phyloP scores from a whole-genome alignment of 192 early-diverging fungal genomes.

The Coemansia sp. region DNA sequence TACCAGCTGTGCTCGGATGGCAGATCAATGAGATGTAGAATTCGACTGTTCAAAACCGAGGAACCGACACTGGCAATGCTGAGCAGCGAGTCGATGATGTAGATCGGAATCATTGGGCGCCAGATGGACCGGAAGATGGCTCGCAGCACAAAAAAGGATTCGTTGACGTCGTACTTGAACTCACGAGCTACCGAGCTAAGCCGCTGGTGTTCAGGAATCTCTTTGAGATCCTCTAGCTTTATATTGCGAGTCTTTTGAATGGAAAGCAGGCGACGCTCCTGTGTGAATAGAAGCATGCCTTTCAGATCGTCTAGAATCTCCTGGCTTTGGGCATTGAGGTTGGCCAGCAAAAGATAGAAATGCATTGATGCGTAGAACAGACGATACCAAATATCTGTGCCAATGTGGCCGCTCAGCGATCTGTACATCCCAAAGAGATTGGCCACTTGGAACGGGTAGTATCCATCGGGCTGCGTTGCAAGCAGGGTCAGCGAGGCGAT shows the following conservation, averaged over 20 bases:
- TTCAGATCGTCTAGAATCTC: not conserved
- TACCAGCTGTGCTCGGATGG: constrained; percentile 17
- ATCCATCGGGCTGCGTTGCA: not conserved
- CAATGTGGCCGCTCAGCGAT: constrained; percentile 1
- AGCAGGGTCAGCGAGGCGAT: constrained; percentile 7
- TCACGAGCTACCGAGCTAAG: constrained; percentile 4
- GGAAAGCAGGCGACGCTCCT: constrained; percentile 15
- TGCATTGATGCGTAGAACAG: constrained; percentile 1
- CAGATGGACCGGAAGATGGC: constrained; percentile 35
- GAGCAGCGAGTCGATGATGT: constrained; percentile 11
- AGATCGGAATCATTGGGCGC: constrained; percentile 33
- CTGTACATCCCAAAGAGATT: constrained; percentile 21
- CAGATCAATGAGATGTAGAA: constrained; percentile 24
- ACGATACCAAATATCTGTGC: not conserved
- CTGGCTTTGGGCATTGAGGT: constrained; percentile 21
- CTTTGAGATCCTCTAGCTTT: constrained; percentile 18
- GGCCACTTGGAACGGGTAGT: constrained; percentile 18
- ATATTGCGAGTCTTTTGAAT: constrained; percentile 10
- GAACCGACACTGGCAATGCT: constrained; percentile 7
- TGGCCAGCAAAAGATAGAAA: constrained; percentile 7
- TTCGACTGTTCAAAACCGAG: constrained; percentile 3
- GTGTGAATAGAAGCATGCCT: constrained; percentile 12
- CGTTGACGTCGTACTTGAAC: constrained; percentile 33
- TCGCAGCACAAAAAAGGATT: constrained; percentile 32
- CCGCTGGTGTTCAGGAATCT: constrained; percentile 2